phyloP scores from a whole-genome alignment of 1,139 yeast genomes.

The Candida sp. region DNA sequence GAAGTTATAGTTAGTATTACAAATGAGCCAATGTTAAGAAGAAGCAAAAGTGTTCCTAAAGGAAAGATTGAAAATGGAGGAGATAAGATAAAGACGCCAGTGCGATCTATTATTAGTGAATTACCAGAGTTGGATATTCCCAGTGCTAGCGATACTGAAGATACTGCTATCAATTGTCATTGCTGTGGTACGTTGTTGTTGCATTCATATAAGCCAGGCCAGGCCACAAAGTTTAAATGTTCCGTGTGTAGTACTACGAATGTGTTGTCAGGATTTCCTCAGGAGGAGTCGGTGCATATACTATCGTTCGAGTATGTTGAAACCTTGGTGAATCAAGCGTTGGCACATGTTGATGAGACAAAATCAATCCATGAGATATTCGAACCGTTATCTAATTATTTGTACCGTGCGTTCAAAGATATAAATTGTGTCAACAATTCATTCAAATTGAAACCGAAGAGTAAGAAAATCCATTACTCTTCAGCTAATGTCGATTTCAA shows the following conservation, averaged over 20 bases:
- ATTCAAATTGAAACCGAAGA: conserved; percentile 30
- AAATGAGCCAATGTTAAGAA: neutral
- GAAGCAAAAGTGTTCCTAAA: neutral
- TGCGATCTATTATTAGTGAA: neutral
- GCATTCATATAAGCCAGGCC: conserved; percentile 36
- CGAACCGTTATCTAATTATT: conserved; percentile 46
- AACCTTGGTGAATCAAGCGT: conserved; percentile 25
- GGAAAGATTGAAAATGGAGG: neutral
- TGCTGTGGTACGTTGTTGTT: conserved; percentile 65
- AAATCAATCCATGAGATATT: conserved; percentile 35
- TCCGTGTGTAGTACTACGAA: conserved; percentile 53
- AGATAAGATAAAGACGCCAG: too few relatives aligned
- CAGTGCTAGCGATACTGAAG: conserved; percentile 3
- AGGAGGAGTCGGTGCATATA: conserved; percentile 7
- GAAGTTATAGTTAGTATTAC: neutral
- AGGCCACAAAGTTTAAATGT: conserved; percentile 49
- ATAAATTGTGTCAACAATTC: conserved; percentile 44
- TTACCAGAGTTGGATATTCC: neutral
- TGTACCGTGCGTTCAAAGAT: conserved; percentile 40
- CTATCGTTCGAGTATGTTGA: conserved; percentile 26
- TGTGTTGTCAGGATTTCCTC: conserved; percentile 14
- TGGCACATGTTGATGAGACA: conserved; percentile 12
- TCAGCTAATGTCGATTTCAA: conserved; percentile 44
- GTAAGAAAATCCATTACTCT: conserved; percentile 27
- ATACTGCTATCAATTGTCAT: conserved; percentile 24